Evolutionary conservation across 1,284 basidiomycete species (phyloP), one percentile per base, ranked within the genome.

Genomic region (Cryptococcus sp.): DNA sequence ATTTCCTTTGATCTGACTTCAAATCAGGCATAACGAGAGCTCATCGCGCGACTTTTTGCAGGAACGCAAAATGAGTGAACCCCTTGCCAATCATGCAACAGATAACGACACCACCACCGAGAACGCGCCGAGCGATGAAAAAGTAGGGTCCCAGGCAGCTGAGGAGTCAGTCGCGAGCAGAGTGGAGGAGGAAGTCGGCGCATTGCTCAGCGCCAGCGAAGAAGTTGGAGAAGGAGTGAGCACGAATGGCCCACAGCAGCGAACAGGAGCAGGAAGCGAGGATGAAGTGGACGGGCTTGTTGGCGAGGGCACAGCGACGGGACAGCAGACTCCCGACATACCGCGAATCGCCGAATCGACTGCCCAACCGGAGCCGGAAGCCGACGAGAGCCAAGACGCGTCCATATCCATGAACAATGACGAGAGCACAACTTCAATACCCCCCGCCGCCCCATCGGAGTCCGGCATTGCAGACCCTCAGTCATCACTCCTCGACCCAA

Each of bases 31-130:
- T 35, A 10, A 35, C 13, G 31, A 13, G 13, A 35, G 31, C 31
- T 35, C 31, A 35, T 35, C 31, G 31, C 31, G 31, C 31, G 31
- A 35, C 31, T 13, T 35, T 35, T 35, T 35, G 31, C 38, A 67
- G 65, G 65, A 48, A 49, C 60, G 47, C 65, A 67, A 64, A 58
- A 67, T 67, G 65, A 67, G 58, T 52, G 54, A 61, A 59, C 42
- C 48, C 55, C 57, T 38, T 45, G 25, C 55, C 50, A 52, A 62
- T 53, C 50, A 63, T 52, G 44, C 51, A 50, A 38, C 6, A 6
- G 50, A 62, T 45, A 52, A 48, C 42, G 52, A 56, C 27, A 51
- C n/a, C 23, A 19, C 20, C 25, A 51, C 13, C 50, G 39, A 46
- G 27, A 59, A 20, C 56, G 40, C 42, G 42, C 16, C 42, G 42